Evolutionary conservation across 306 rosid species (phyloP), one percentile per base, ranked within the genome.

Genomic region (Adenanthera pavonina): DNA sequence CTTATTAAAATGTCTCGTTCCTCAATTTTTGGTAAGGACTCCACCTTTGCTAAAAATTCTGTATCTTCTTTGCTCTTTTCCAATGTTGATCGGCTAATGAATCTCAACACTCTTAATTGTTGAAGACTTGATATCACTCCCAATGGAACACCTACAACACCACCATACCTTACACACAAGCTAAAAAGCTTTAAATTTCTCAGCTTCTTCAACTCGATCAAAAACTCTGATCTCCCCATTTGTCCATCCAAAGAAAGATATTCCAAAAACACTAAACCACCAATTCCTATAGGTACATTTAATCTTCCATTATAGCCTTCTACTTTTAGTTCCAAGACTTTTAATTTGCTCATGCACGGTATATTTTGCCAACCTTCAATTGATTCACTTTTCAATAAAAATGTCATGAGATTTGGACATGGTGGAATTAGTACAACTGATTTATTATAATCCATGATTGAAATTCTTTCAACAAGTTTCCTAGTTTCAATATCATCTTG

Each of bases 1-100:
- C 0, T 0, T 17, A 41, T 40, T 17, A 0, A 0, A 17, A 68
- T n/a, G 1, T 8, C 5, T 1, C 41, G 0, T 17, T 41, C 73
- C 9, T 41, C 52, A 8, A 68, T 8, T 1, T 41, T n/a, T 8
- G 8, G 73, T 40, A 68, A 17, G 9, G 8, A 68, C 52, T 68
- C 52, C 8, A 68, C 0, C 16, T 40, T 12, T 6, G n/a, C 17
- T 3, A 68, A 25, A 25, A 68, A 57, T 20, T 8, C 64, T 57
- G 35, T 17, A 0, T 25, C 38, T 30, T 2, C 52, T 0, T 4
- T 8, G n/a, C 6, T 41, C 34, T 4, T n/a, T 7, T 56, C 12
- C 30, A 25, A 25, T 25, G 30, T 25, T 25, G 30, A 25, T 1
- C 1, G 30, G 30, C 30, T 25, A 10, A 0, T 1, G n/a, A 67